Evolutionary conservation across 1,139 yeast genomes (phyloP).

Genomic region (Blastobotrys apis): DNA sequence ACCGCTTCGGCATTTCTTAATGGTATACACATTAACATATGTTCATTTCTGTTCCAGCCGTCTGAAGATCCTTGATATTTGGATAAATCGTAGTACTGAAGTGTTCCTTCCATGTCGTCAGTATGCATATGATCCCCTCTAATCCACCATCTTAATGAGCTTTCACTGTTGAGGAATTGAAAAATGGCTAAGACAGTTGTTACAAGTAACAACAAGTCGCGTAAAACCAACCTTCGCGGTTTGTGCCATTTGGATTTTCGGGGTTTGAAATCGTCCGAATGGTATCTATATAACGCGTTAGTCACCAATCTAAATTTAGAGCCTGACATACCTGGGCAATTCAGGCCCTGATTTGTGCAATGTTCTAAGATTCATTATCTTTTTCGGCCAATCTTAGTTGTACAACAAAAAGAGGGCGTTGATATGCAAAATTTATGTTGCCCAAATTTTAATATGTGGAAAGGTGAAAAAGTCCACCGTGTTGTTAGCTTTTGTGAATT

Average conservation of each 20-base stretch:
- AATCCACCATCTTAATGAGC: constrained; percentile 1
- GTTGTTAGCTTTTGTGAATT: not conserved
- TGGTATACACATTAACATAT: constrained; percentile 59
- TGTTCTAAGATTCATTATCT: constrained; percentile 1
- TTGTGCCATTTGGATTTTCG: constrained; percentile 8
- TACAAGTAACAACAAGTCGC: constrained; percentile 2
- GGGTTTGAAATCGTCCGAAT: constrained; percentile 10
- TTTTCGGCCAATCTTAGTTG: too few species aligned
- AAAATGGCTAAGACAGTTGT: constrained; percentile 5
- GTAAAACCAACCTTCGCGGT: constrained; percentile 5
- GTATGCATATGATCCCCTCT: not conserved
- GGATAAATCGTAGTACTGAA: constrained; percentile 50
- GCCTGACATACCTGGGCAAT: constrained; percentile 11
- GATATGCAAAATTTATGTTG: too few species aligned
- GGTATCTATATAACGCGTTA: constrained; percentile 2
- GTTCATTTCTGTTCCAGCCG: constrained; percentile 54
- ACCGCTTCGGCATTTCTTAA: constrained; percentile 63
- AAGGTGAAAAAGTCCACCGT: not conserved
- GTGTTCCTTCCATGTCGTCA: constrained; percentile 34
- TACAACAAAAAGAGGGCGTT: too few species aligned
- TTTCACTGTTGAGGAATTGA: constrained; percentile 5
- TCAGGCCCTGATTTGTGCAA: constrained; percentile 1
- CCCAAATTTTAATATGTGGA: too few species aligned
- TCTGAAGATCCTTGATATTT: constrained; percentile 45
- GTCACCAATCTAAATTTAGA: not conserved